A percentile compares a stretch with the other conserved stretches of the same genome.
Evolutionary conservation across 768 basidiomycete genomes (phyloP).

Genomic region (Naganishia friedmannii): DNA sequence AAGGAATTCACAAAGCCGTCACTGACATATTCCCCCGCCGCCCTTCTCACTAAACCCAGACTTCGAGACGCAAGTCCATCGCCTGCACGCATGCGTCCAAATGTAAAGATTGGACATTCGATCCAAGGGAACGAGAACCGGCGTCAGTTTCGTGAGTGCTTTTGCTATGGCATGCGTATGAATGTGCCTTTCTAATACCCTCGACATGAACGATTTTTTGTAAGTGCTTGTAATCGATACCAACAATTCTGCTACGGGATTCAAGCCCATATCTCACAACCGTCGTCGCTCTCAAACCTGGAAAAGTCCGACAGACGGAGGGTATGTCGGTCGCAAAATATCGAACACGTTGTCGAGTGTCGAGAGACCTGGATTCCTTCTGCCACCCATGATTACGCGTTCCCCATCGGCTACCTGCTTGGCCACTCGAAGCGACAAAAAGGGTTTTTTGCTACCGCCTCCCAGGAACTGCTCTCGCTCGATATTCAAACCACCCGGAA

Average conservation of each 20-base stretch:
- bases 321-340: not conserved
- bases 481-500: not conserved
- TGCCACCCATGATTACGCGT: not conserved
- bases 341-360: conserved; percentile 5
- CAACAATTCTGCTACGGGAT: not conserved
- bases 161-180: not conserved
- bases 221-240: not conserved
- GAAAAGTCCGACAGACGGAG: not conserved
- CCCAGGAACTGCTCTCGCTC: not conserved
- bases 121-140: not conserved
- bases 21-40: conserved; percentile 10
- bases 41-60: conserved; percentile 4
- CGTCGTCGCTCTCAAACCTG: conserved; percentile 15
- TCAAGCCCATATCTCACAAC: not conserved
- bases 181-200: not conserved
- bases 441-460: not conserved
- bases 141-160: not conserved
- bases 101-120: not conserved
- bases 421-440: not conserved
- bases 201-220: not conserved
- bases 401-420: conserved; percentile 9
- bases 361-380: not conserved
- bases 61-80: not conserved
- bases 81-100: not conserved
- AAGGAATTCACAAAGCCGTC: not conserved